Percentiles rank a stretch among this genome's conserved stretches.
Conservation (phyloP, 1,284 basidiomycete species). For the Pterula multifida region DNA sequence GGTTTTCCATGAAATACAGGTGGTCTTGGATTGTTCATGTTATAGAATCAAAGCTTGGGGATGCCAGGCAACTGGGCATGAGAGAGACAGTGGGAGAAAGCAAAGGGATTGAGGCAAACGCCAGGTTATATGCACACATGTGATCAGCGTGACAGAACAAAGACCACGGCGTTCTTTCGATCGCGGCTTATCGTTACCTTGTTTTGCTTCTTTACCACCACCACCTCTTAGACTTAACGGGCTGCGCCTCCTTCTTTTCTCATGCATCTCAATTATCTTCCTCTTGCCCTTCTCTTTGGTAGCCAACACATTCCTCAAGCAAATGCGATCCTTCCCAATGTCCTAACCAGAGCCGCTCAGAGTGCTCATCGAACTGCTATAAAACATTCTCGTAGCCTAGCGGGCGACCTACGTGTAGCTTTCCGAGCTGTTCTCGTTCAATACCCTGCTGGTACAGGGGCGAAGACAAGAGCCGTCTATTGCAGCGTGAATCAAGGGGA, state of each 20-base stretch:
- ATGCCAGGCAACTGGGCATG: too few species aligned
- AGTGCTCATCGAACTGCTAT: background rate
- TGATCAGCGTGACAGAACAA: too few species aligned
- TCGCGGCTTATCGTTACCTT: too few species aligned
- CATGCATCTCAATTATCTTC: conserved; percentile 1
- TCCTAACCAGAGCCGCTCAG: background rate
- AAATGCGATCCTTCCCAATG: background rate
- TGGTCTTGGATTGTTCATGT: too few species aligned
- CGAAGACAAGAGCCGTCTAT: background rate
- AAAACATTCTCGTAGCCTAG: background rate
- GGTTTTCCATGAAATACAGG: too few species aligned
- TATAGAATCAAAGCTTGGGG: too few species aligned
- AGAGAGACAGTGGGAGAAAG: too few species aligned
- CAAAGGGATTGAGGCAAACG: too few species aligned
- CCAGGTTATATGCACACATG: too few species aligned
- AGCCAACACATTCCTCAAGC: background rate
- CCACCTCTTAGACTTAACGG: background rate
- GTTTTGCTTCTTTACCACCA: background rate
- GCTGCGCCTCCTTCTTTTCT: background rate
- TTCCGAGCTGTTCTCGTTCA: background rate
- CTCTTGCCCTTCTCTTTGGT: background rate
- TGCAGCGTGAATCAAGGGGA: background rate
- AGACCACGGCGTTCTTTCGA: too few species aligned
- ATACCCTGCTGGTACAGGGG: background rate
- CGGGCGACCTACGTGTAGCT: background rate